phyloP scores from a whole-genome alignment of 345 rosid species.

The Sonneratia caseolaris region DNA sequence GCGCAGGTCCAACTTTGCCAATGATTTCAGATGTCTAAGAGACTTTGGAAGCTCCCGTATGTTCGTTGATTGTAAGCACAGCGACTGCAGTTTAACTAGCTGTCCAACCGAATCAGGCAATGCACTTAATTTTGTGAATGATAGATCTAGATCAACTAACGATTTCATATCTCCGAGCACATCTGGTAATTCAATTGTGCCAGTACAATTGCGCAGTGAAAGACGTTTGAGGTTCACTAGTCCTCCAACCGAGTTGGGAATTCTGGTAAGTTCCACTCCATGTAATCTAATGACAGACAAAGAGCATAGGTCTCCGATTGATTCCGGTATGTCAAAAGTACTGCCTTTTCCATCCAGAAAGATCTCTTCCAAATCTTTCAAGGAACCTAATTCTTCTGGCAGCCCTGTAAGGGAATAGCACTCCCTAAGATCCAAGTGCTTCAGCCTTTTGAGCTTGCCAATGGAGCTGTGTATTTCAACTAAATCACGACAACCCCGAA shows the following conservation, averaged over 20 bases:
- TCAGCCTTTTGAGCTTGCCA: conserved; percentile 8
- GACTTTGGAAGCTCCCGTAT: neutral
- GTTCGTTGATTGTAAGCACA: neutral
- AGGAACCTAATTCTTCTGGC: no score
- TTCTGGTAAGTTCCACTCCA: no score
- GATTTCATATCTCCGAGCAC: no score
- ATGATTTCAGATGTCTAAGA: neutral
- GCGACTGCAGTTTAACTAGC: neutral
- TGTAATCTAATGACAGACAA: no score
- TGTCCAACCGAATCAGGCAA: neutral
- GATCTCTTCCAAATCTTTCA: no score
- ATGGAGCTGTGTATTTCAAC: conserved; percentile 19
- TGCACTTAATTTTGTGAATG: neutral
- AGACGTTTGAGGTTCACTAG: no score
- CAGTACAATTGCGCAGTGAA: no score
- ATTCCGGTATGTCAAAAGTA: no score
- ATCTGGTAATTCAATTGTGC: no score
- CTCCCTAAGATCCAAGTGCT: neutral
- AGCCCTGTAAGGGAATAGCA: neutral
- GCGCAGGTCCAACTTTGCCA: neutral
- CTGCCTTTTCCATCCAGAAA: no score
- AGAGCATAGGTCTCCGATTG: no score
- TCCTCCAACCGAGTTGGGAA: no score
- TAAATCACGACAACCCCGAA: conserved; percentile 17
- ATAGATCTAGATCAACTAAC: neutral